A percentile compares a stretch with the other conserved stretches of the same genome.
Evolutionary conservation across 148 eudicot species (phyloP).

Genomic region (Camellia sinensis): DNA sequence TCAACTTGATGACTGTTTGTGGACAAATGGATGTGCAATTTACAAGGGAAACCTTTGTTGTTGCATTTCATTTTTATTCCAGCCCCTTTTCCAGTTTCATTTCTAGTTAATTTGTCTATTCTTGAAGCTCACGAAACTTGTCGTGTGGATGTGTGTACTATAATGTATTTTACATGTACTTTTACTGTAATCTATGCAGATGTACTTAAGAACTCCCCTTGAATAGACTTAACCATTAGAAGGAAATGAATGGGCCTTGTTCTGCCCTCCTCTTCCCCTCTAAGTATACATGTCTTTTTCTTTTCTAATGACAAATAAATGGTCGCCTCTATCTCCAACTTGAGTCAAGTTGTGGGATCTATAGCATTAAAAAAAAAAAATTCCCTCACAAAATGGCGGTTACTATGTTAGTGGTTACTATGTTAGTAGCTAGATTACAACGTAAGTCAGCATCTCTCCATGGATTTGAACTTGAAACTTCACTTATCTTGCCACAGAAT

Average conservation of each 20-base stretch:
- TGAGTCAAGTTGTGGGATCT: too few relatives aligned
- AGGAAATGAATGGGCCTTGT: neutral
- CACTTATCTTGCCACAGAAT: too few relatives aligned
- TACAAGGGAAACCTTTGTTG: constrained; percentile 19
- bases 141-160: constrained; percentile 19
- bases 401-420: too few relatives aligned
- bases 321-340: too few relatives aligned
- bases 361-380: too few relatives aligned
- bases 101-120: constrained; percentile 16
- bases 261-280: neutral
- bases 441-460: too few relatives aligned
- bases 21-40: constrained; percentile 21
- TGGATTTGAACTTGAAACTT: too few relatives aligned
- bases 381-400: too few relatives aligned
- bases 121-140: constrained; percentile 18
- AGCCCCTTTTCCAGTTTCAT: constrained; percentile 4
- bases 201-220: neutral
- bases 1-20: constrained; percentile 21
- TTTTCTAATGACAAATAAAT: neutral
- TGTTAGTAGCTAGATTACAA: too few relatives aligned
- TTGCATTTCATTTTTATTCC: constrained; percentile 20
- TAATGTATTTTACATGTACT: neutral
- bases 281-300: neutral
- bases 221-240: constrained; percentile 4
- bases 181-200: constrained; percentile 3